Conservation (phyloP, 2,329 filamentous ascomycete genomes). For the Bipolaris gigantea region DNA sequence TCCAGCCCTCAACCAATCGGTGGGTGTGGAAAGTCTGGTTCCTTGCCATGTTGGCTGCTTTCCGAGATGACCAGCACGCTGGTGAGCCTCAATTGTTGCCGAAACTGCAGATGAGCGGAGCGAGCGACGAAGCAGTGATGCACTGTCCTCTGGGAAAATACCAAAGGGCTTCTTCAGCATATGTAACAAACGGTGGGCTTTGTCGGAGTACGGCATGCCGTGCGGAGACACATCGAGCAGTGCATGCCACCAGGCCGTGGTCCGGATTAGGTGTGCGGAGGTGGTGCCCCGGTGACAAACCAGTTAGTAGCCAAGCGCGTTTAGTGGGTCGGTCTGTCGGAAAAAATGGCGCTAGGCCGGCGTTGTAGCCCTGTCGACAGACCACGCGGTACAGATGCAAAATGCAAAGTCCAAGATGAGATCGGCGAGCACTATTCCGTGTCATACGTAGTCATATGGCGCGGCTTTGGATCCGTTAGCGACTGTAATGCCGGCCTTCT, state of each 20-base stretch:
- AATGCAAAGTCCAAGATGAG: constrained; percentile 15
- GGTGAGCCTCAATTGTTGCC: constrained; percentile 4
- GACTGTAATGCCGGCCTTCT: constrained; percentile 5
- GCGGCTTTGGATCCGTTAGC: constrained; percentile 1
- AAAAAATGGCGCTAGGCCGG: constrained; percentile 22
- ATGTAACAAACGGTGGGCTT: constrained; percentile 28
- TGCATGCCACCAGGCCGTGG: constrained; percentile 26
- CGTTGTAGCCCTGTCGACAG: constrained; percentile 12
- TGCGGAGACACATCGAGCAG: constrained; percentile 30
- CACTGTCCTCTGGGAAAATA: constrained; percentile 11
- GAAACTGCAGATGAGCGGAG: constrained; percentile 13
- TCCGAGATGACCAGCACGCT: constrained; percentile 1
- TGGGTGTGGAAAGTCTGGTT: constrained; percentile 29
- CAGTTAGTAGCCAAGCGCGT: constrained; percentile 25
- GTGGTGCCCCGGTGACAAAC: constrained; percentile 25
- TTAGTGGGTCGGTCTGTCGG: constrained; percentile 17
- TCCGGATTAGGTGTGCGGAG: constrained; percentile 17
- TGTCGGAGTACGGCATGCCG: constrained; percentile 33
- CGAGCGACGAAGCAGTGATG: constrained; percentile 8
- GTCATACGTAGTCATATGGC: constrained; percentile 12
- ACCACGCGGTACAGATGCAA: constrained; percentile 18
- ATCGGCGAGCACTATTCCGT: constrained; percentile 31
- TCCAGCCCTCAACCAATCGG: constrained; percentile 47
- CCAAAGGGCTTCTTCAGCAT: constrained; percentile 15
- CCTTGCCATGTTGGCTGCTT: constrained; percentile 28